A percentile compares a stretch with the other conserved stretches of the same genome.
Evolutionary conservation across 139 green algal genomes (phyloP).

Genomic region (Ostreobium quekettii): DNA sequence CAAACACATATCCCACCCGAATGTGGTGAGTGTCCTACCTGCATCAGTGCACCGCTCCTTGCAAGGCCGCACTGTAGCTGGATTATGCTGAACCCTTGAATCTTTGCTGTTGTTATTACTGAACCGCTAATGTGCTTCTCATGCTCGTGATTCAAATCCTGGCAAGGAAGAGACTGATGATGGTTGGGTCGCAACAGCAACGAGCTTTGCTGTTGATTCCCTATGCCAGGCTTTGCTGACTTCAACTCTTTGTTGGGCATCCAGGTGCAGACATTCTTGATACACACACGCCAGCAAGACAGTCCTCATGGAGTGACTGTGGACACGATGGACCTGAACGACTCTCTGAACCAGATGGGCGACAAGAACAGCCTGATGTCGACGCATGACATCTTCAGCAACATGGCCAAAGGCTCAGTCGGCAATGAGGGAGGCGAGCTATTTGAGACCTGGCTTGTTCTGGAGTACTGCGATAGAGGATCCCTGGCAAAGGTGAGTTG

Average conservation of each 20-base stretch:
- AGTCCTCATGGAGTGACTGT: slow-evolving; percentile 15
- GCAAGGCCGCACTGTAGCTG: no score
- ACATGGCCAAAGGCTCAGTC: not conserved
- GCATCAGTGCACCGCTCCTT: no score
- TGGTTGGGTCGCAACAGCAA: no score
- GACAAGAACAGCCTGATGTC: not conserved
- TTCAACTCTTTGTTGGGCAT: no score
- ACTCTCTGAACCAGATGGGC: not conserved
- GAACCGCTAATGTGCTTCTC: no score
- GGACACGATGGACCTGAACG: slow-evolving; percentile 5
- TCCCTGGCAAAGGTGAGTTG: slow-evolving; percentile 5
- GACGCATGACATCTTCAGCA: slow-evolving; percentile 11
- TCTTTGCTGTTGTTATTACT: no score
- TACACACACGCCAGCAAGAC: slow-evolving; percentile 13
- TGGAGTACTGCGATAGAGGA: slow-evolving; percentile 18
- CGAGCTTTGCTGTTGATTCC: no score
- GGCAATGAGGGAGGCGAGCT: slow-evolving; percentile 4
- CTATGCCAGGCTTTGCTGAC: no score
- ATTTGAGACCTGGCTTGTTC: slow-evolving; percentile 16
- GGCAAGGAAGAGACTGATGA: no score
- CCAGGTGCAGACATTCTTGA: slow-evolving; percentile 18
- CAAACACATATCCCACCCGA: slow-evolving; percentile 16
- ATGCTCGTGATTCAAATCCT: no score
- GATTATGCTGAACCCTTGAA: no score
- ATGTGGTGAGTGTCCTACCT: slow-evolving; percentile 14